These are phyloP conservation scores for Volvox reticuliferus DNA, from an alignment of 139 green algal genomes.

Conservation along the genomic window DNA sequence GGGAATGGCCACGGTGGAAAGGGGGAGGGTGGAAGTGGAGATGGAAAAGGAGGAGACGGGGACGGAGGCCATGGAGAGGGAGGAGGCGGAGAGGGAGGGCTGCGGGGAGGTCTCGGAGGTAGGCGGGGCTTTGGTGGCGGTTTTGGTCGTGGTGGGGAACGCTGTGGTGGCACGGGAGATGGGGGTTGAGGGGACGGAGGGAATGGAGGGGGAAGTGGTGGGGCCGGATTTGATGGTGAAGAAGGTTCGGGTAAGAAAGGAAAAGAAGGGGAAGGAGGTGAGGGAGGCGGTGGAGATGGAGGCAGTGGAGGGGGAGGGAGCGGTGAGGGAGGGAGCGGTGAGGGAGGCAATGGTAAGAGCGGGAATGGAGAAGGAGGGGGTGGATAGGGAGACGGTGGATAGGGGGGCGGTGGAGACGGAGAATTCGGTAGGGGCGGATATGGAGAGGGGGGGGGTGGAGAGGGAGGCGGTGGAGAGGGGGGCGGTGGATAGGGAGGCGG, in stretches of 20 bases:
- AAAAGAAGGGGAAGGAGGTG: not conserved
- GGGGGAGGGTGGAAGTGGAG: no score
- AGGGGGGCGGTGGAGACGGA: not conserved
- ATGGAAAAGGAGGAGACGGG: no score
- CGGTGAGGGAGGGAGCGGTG: no score
- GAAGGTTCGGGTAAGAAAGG: not conserved
- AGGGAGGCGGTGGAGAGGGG: not conserved
- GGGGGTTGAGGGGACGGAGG: not conserved
- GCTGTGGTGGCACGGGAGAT: not conserved
- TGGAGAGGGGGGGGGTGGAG: not conserved
- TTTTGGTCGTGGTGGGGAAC: not conserved
- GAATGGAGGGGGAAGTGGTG: no score
- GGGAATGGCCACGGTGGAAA: no score
- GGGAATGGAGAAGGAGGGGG: not conserved
- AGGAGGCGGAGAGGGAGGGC: no score
- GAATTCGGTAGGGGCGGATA: not conserved
- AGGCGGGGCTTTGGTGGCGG: not conserved
- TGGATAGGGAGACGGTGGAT: not conserved
- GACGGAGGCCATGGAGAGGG: no score
- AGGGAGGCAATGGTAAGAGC: not conserved
- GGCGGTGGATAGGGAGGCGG: not conserved
- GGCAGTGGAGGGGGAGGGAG: no score
- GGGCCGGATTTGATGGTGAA: not conserved
- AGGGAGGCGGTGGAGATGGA: no score
- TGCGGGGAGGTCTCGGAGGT: not conserved